Conservation (phyloP, 768 basidiomycete genomes). For the Lactarius trivialis region DNA sequence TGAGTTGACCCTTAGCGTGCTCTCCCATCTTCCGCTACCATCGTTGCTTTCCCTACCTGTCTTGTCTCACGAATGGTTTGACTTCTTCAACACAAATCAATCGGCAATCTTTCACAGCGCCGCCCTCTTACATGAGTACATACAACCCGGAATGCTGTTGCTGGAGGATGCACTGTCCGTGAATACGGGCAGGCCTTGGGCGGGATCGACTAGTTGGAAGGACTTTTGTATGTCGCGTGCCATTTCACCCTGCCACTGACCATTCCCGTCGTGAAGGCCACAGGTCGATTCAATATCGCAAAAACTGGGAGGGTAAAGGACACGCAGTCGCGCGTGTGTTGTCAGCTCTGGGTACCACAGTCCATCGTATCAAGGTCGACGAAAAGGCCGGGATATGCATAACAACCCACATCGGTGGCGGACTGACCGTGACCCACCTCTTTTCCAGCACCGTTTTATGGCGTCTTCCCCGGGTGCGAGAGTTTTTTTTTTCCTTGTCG, state of each 20-base stretch:
- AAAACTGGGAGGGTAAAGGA: conserved; percentile 50
- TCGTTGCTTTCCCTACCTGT: conserved; percentile 34
- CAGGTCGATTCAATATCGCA: conserved; percentile 39
- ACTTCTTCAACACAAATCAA: conserved; percentile 43
- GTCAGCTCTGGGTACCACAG: conserved; percentile 31
- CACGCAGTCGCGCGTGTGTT: conserved; percentile 37
- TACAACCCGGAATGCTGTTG: conserved; percentile 30
- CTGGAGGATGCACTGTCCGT: conserved; percentile 29
- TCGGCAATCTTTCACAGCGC: conserved; percentile 49
- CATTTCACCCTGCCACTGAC: not conserved
- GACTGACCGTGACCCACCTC: conserved; percentile 53
- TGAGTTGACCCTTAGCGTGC: conserved; percentile 46
- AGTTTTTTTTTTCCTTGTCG: not conserved
- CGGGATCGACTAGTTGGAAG: not conserved
- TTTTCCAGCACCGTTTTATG: conserved; percentile 45
- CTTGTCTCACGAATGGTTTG: conserved; percentile 2
- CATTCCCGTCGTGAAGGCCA: conserved; percentile 33
- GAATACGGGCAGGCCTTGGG: conserved; percentile 26
- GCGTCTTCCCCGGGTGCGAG: conserved; percentile 49
- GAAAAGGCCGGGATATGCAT: conserved; percentile 53
- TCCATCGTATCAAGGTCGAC: conserved; percentile 77
- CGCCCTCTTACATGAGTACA: conserved; percentile 27
- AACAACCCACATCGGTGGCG: conserved; percentile 48
- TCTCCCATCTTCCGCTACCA: conserved; percentile 44
- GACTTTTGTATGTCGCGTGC: not conserved